Conservation (phyloP, 306 rosid species). For the Inga laurina region DNA sequence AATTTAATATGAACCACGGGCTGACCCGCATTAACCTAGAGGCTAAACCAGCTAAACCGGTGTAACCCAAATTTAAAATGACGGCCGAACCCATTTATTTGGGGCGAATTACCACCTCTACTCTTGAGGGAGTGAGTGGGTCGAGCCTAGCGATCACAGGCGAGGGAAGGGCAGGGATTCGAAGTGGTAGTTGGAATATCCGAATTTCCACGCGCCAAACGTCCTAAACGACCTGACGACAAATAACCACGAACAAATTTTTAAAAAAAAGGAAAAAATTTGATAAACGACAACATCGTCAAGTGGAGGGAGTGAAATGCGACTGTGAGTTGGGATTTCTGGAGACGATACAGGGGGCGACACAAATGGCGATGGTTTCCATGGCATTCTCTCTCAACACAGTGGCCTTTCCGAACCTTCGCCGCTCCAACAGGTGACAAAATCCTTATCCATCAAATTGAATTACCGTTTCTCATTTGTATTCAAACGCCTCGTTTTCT, state of each 20-base stretch:
- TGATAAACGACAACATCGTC: not conserved
- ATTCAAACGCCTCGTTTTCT: not conserved
- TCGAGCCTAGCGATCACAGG: not conserved
- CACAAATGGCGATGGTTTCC: slow-evolving; percentile 52
- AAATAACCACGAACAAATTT: slow-evolving; percentile 20
- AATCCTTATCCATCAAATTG: not conserved
- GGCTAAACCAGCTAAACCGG: no score
- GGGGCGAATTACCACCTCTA: no score
- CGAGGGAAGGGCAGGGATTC: not conserved
- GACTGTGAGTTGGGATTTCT: not conserved
- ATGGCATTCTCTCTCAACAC: slow-evolving; percentile 52
- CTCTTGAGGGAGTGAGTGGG: not conserved
- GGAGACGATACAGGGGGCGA: not conserved
- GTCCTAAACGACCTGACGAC: slow-evolving; percentile 9
- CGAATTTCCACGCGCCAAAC: slow-evolving; percentile 27
- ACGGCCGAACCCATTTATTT: no score
- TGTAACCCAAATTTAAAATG: no score
- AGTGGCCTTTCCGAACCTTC: slow-evolving; percentile 40
- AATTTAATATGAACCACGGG: no score
- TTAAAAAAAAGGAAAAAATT: not conserved
- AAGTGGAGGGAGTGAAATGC: not conserved
- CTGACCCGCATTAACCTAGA: no score
- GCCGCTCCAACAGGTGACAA: slow-evolving; percentile 53
- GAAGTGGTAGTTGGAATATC: slow-evolving; percentile 24
- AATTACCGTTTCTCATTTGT: not conserved